phyloP scores from a whole-genome alignment of 495 filamentous ascomycete species.

The Annulohypoxylon nitens region DNA sequence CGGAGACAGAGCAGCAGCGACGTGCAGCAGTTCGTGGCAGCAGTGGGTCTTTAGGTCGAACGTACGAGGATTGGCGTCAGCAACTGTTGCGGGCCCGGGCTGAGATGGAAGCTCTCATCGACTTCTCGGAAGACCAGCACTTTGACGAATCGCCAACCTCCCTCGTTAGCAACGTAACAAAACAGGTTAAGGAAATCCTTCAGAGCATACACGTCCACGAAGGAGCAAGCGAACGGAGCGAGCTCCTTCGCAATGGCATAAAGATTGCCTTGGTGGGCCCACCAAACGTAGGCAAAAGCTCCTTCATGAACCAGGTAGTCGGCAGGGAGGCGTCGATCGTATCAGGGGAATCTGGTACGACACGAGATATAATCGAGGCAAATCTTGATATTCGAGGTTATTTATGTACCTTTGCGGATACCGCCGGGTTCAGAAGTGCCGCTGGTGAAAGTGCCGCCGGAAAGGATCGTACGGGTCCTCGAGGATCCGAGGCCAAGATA shows the following conservation, averaged over 20 bases:
- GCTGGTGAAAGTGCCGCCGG: slow-evolving; percentile 32
- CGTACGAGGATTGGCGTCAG: slow-evolving; percentile 87
- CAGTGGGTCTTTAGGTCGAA: slow-evolving; percentile 74
- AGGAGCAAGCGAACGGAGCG: slow-evolving; percentile 82
- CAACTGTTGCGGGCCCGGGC: slow-evolving; percentile 84
- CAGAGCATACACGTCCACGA: slow-evolving; percentile 75
- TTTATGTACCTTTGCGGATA: slow-evolving; percentile 90
- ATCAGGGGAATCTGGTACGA: slow-evolving; percentile 90
- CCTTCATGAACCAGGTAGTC: slow-evolving; percentile 89
- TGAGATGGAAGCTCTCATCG: slow-evolving; percentile 94
- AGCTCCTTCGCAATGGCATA: slow-evolving; percentile 88
- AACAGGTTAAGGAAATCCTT: slow-evolving; percentile 70
- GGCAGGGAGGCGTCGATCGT: slow-evolving; percentile 96
- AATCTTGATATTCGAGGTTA: slow-evolving; percentile 91
- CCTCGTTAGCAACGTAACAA: slow-evolving; percentile 75
- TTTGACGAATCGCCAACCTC: slow-evolving; percentile 88
- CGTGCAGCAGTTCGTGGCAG: slow-evolving; percentile 84
- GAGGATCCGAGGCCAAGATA: slow-evolving; percentile 55
- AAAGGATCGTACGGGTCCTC: slow-evolving; percentile 33
- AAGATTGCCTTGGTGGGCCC: slow-evolving; percentile 87
- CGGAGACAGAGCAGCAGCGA: slow-evolving; percentile 94
- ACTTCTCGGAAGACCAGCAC: slow-evolving; percentile 97
- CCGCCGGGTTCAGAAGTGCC: slow-evolving; percentile 79
- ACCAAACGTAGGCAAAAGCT: slow-evolving; percentile 96
- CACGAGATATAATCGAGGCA: slow-evolving; percentile 92